Base-by-base conservation (phyloP, 2,329 filamentous ascomycete genomes). In the Phialocephala subalpina region DNA sequence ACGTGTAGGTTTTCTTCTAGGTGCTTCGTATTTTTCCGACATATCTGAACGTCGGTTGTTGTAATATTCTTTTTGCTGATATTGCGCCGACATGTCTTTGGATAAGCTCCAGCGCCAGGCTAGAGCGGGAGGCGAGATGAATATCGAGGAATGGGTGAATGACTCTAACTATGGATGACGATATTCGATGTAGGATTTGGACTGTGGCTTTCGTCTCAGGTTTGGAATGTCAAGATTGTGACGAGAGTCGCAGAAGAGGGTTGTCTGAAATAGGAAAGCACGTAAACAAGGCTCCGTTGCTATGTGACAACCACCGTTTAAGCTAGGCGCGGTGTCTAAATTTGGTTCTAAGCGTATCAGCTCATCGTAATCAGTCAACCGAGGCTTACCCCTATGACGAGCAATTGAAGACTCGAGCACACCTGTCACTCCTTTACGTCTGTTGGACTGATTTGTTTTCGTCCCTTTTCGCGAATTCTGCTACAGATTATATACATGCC, bases 21-120 rank as follows among this genome's bases (percentile, higher is more conserved):
- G 74, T 35, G 68, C 62, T 33, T 76, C 73, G 68, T 74, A 70
- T 29, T 72, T 73, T 63, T 76, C 74, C 14, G 75, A 73, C 67
- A 73, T 73, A 56, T 73, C 73, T 67, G 74, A 74, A 25, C 69
- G 69, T 42, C 70, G 67, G 60, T 67, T 72, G 64, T 66, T 68
- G 61, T 74, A 69, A 59, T 73, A 70, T 60, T 74, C 66, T 58
- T 70, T 70, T 67, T 73, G 70, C 65, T 76, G 73, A 68, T 75
- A 76, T 69, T 75, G 72, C 45, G 69, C 66, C 68, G 73, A 69
- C 75, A 77, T 74, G 60, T 65, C 66, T 59, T 42, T 59, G 27
- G 58, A 62, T 42, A 42, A 53, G 45, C 18, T 64, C 38, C 29
- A 63, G 29, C 40, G 53, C 25, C 29, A 27, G 63, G 49, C 42